Conservation (phyloP, 257 asterid genomes). For the Avicennia marina region DNA sequence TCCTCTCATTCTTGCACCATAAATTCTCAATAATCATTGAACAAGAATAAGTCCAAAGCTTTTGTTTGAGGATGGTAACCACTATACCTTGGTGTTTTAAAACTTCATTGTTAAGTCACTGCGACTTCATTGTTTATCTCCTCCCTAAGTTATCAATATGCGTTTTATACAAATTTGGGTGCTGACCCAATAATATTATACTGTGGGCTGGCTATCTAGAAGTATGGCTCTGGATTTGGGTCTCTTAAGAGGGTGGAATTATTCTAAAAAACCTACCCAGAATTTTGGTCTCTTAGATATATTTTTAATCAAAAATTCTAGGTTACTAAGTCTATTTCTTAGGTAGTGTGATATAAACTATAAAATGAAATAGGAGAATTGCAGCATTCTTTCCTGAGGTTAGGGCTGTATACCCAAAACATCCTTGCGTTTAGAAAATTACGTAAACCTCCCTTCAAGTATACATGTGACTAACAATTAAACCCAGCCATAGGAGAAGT, state of each 20-base stretch:
- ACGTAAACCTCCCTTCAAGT: too few relatives aligned
- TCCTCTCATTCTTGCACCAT: background rate
- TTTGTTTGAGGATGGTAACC: conserved; percentile 5
- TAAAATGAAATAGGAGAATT: too few relatives aligned
- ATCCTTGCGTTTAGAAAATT: too few relatives aligned
- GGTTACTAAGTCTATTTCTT: background rate
- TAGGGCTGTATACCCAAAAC: too few relatives aligned
- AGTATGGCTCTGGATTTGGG: background rate
- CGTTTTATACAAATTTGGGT: background rate
- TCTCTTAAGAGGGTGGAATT: conserved; percentile 1
- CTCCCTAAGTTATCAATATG: background rate
- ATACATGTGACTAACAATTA: too few relatives aligned
- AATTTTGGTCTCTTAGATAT: background rate
- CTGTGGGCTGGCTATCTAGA: conserved; percentile 1
- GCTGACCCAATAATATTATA: background rate
- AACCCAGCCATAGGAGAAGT: too few relatives aligned
- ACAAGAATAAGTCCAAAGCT: background rate
- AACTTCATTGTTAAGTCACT: background rate
- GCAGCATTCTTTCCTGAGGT: too few relatives aligned
- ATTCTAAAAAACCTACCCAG: background rate
- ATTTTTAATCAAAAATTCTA: background rate
- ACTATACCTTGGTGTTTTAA: background rate
- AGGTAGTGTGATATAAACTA: too few relatives aligned
- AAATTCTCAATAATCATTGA: background rate
- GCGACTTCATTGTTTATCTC: background rate